Evolutionary conservation across 345 rosid species (phyloP).

Genomic region (Toxicodendron radicans): DNA sequence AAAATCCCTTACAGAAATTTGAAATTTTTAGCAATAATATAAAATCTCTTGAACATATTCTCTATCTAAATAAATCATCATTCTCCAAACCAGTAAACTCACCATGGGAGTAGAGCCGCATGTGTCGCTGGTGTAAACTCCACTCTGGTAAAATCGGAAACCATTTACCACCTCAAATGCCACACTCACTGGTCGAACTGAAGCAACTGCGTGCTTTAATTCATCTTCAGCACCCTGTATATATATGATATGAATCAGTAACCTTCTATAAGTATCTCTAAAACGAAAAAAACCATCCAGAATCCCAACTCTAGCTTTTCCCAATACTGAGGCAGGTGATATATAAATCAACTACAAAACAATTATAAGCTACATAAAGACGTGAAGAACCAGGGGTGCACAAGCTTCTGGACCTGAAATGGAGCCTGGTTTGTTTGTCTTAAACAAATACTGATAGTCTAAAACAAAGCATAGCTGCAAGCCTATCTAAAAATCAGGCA

Average conservation of each 20-base stretch:
- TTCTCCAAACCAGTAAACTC: constrained; percentile 22
- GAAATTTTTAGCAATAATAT: not conserved
- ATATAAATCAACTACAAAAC: not conserved
- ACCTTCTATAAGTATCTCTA: not conserved
- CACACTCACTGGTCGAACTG: constrained; percentile 85
- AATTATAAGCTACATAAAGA: no score
- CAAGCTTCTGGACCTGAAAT: no score
- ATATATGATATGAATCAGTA: not conserved
- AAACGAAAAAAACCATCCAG: not conserved
- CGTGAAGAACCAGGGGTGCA: no score
- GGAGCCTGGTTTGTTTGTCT: no score
- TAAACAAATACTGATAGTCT: no score
- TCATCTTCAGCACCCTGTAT: constrained; percentile 92
- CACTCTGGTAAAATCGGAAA: constrained; percentile 71
- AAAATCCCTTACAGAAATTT: not conserved
- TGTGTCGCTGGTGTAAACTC: constrained; percentile 67
- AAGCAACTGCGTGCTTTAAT: constrained; percentile 85
- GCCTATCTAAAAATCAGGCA: not conserved
- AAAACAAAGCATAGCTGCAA: no score
- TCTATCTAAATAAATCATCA: not conserved
- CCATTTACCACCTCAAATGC: constrained; percentile 74
- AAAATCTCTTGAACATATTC: no score
- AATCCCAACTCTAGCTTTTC: not conserved
- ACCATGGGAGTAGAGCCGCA: constrained; percentile 83
- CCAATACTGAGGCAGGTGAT: not conserved